A percentile compares a stretch with the other conserved stretches of the same genome.
Conservation (phyloP, 805 yeast species). For the Lipomyces lipofer region DNA sequence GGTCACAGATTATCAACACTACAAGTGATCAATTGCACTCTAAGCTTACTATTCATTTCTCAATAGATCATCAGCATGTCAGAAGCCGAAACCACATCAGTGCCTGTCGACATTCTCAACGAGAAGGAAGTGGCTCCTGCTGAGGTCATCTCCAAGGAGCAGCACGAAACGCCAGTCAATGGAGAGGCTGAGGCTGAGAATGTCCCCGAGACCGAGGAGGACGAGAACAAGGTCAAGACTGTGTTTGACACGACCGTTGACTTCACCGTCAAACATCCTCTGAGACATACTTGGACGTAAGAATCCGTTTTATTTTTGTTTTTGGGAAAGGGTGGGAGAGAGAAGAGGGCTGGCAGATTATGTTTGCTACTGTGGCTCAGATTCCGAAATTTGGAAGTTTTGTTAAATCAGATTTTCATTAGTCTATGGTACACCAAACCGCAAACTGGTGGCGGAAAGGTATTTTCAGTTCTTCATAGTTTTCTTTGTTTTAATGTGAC, state of each 20-base stretch:
- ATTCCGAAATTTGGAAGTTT: too few relatives aligned
- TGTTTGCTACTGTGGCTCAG: too few relatives aligned
- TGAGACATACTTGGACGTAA: conserved; percentile 82
- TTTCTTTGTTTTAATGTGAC: neutral
- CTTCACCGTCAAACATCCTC: conserved; percentile 81
- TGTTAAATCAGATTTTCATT: too few relatives aligned
- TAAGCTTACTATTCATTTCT: too few relatives aligned
- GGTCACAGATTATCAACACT: too few relatives aligned
- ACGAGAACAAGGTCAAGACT: conserved; percentile 41
- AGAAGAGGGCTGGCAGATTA: too few relatives aligned
- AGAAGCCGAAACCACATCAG: conserved; percentile 16
- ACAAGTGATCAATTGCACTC: neutral
- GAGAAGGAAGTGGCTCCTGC: conserved; percentile 16
- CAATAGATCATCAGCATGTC: conserved; percentile 7
- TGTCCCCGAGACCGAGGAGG: conserved; percentile 15
- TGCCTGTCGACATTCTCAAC: conserved; percentile 5
- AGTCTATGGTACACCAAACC: conserved; percentile 98
- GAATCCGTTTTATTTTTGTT: conserved; percentile 3
- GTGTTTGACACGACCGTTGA: conserved; percentile 54
- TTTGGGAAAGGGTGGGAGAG: too few relatives aligned
- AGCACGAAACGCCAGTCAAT: neutral
- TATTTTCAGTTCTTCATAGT: neutral
- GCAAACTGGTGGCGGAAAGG: conserved; percentile 57
- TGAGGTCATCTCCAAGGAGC: neutral
- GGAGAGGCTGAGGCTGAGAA: conserved; percentile 3